These are phyloP conservation scores for Pseudoscleropodium purum DNA, from an alignment of 225 moss, liverwort and hornwort species.

Conservation along the genomic window DNA sequence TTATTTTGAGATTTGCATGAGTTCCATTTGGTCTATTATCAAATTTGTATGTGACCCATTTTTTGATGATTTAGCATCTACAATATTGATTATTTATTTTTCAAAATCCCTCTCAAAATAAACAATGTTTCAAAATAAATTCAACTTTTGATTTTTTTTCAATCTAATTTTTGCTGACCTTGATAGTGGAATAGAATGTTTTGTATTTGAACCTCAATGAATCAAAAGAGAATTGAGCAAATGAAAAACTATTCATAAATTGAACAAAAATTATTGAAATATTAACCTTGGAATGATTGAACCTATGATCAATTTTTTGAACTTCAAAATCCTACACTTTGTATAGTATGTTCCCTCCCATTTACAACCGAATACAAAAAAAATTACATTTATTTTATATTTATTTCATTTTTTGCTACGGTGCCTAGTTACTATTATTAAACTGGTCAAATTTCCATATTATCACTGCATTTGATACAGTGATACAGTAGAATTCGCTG, in stretches of 20 bases:
- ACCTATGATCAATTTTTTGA: background rate
- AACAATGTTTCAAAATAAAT: no score
- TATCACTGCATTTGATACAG: background rate
- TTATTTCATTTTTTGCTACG: background rate
- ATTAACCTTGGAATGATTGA: fast-evolving
- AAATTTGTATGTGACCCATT: background rate
- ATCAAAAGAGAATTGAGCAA: background rate
- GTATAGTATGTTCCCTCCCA: no score
- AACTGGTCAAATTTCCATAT: background rate
- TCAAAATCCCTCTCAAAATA: fast-evolving
- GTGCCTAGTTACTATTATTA: background rate
- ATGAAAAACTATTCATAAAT: background rate
- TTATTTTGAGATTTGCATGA: background rate
- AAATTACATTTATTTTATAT: background rate
- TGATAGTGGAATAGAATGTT: background rate
- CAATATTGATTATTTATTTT: background rate
- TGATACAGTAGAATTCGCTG: no score
- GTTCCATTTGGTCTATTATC: background rate
- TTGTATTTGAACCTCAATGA: background rate
- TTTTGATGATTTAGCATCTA: background rate
- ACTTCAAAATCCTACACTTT: background rate
- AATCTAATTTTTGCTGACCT: background rate
- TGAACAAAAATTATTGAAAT: background rate
- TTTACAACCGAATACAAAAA: background rate
- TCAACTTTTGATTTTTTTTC: no score